Percentiles rank a stretch among this genome's conserved stretches.
Conservation (phyloP, 1,284 basidiomycete genomes). For the Ustilago sp. region DNA sequence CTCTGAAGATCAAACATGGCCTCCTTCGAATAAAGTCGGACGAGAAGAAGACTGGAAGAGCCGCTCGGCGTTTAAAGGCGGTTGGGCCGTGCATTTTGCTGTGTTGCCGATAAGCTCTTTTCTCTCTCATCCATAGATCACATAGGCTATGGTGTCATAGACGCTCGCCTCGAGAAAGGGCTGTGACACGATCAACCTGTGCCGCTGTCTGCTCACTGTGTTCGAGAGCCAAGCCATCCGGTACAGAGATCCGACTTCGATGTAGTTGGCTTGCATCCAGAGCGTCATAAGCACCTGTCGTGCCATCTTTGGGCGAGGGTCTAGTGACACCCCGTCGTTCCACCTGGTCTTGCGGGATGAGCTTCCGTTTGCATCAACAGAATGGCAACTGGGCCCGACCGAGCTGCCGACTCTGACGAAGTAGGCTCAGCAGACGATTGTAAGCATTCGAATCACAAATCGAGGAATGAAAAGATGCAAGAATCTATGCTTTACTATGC, state of each 20-base stretch:
- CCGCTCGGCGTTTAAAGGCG: conserved; percentile 9
- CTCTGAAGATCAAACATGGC: not conserved
- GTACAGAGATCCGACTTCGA: not conserved
- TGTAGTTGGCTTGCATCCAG: not conserved
- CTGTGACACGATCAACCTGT: not conserved
- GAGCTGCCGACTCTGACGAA: no score
- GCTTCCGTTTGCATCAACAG: no score
- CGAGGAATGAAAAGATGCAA: conserved; percentile 14
- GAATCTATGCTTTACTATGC: conserved; percentile 31
- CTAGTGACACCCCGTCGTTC: no score
- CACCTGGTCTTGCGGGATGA: no score
- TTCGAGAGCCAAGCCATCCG: not conserved
- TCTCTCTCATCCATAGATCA: not conserved
- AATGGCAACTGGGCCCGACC: not conserved
- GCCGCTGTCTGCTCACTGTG: not conserved
- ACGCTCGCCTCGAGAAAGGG: not conserved
- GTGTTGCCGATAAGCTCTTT: not conserved
- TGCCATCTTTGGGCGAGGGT: not conserved
- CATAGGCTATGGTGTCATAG: not conserved
- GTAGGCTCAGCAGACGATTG: not conserved
- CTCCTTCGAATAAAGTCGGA: not conserved
- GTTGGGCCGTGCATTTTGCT: not conserved
- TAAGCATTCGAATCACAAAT: not conserved
- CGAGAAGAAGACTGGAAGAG: conserved; percentile 16
- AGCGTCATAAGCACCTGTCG: not conserved